Base-by-base conservation (phyloP, 2,329 filamentous ascomycete genomes). In the Fusarium agapanthi region DNA sequence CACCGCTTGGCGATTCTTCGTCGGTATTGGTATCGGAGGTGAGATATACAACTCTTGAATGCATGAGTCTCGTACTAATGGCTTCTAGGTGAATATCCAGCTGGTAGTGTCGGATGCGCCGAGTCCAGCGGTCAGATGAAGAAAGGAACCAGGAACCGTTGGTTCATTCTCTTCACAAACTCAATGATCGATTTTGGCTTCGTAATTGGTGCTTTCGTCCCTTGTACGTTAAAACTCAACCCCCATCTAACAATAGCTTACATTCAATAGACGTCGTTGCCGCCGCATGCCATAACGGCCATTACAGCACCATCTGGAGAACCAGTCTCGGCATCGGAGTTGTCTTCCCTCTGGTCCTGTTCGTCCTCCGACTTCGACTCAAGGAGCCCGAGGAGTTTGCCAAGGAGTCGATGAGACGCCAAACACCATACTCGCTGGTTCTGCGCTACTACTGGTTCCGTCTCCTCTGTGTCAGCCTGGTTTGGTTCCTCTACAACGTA, bases 91-190 rank as follows among this genome's bases (percentile, higher is more conserved):
- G 93, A 95, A 81, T 95, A 76, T 7, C 93, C 93, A 2, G 93
- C 93, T 45, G 95, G 95, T 7, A 93, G 90, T 66, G 95, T 98
- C 2, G 93, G 92, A 5, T 93, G 90, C 59, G 93, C 95, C 6
- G 95, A 98, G 82, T 92, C 92, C 9, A 95, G 92, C 0, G 93
- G 93, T 28, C 94, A 97, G 79, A 85, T 98, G 66, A 94, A 94
- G 80, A 81, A 83, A 22, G 95, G 95, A 16, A 92, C 92, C 22
- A 87, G 95, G n/a, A 95, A 98, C 79, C 87, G 92, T 43, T 97
- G 94, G 94, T 98, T 95, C 79, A 93, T 95, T 76, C 86, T 97
- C 72, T 97, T 96, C 81, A 97, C 93, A 51, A 97, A 97, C 81
- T 90, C 92, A 30, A 93, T 95, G 86, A 97, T 97, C 67, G 93